Evolutionary conservation across 1,284 basidiomycete species (phyloP), one percentile per base, ranked within the genome.

Genomic region (Fomitopsis palustris): DNA sequence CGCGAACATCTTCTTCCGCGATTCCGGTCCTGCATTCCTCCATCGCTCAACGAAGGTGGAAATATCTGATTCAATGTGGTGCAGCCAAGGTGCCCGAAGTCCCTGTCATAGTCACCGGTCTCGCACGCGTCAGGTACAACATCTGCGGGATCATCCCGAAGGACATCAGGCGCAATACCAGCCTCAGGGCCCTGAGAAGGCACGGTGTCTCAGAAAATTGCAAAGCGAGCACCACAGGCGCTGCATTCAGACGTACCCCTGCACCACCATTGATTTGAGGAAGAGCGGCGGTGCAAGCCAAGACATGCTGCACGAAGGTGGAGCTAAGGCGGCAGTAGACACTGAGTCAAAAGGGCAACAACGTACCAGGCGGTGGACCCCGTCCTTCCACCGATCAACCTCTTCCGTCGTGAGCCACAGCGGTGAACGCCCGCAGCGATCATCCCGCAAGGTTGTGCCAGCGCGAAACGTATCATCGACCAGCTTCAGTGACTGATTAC

Each of bases 401-500:
- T 67, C 31, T 6, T 49, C 58, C 6, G 57, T 52, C 6, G 61
- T 33, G 5, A 71, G 53, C 56, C 54, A 68, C n/a, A 62, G 57
- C 21, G 61, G 61, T 1, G 57, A 63, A 2, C 49, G 53, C 16
- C 39, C 29, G 0, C 27, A 55, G 1, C 66, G 61, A 5, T n/a
- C 17, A 52, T 68, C 68, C 0, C 25, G 14, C 1, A 57, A 51
- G 8, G 62, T 35, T 17, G 35, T 43, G 21, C 62, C 56, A 3
- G 38, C 29, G 25, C 57, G 49, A 35, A 61, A 58, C 6, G 21
- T 25, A 17, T 58, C 52, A 49, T 64, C 61, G 17, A 68, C 57
- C 0, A 71, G 64, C 56, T 73, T 73, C 0, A 74, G 62, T 0
- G 72, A 75, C 19, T 67, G 63, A 47, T 75, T 74, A 10, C 72